These are phyloP conservation scores for Aspergillus conjunctus DNA, from an alignment of 495 filamentous ascomycete species.

Conservation along the genomic window DNA sequence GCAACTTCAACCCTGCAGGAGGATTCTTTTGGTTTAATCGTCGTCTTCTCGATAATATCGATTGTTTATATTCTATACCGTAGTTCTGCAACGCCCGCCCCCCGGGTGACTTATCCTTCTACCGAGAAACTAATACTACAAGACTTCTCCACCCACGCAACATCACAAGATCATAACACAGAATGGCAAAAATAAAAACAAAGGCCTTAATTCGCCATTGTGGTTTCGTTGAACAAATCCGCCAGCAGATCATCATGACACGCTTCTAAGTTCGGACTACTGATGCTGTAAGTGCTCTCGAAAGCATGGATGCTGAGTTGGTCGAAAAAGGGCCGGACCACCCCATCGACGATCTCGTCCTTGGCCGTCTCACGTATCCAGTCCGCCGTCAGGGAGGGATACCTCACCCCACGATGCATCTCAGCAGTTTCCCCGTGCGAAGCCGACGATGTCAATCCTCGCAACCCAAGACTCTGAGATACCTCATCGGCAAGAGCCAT, in stretches of 20 bases:
- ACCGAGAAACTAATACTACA: too few species aligned
- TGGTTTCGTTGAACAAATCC: constrained; percentile 82
- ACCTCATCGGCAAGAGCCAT: constrained; percentile 84
- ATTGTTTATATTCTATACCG: too few species aligned
- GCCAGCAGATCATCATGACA: constrained; percentile 68
- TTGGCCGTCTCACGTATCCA: constrained; percentile 54
- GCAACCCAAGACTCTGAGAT: constrained; percentile 70
- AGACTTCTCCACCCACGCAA: not conserved
- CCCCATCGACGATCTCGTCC: constrained; percentile 71
- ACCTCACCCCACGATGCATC: constrained; percentile 34
- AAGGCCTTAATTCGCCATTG: constrained; percentile 43
- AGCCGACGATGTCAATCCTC: constrained; percentile 41
- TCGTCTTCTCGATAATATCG: not conserved
- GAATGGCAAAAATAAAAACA: not conserved
- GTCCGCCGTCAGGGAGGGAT: constrained; percentile 48
- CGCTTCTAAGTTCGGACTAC: constrained; percentile 64
- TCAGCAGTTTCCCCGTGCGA: constrained; percentile 38
- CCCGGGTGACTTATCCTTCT: too few species aligned
- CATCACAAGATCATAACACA: constrained; percentile 1
- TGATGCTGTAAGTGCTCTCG: constrained; percentile 89
- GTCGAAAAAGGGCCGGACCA: constrained; percentile 86
- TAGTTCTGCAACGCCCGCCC: too few species aligned
- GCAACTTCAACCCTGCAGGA: not conserved
- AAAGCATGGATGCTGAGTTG: constrained; percentile 90
- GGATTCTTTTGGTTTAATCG: not conserved